Evolutionary conservation across 306 rosid species (phyloP).

Genomic region (Ammopiptanthus mongolicus): DNA sequence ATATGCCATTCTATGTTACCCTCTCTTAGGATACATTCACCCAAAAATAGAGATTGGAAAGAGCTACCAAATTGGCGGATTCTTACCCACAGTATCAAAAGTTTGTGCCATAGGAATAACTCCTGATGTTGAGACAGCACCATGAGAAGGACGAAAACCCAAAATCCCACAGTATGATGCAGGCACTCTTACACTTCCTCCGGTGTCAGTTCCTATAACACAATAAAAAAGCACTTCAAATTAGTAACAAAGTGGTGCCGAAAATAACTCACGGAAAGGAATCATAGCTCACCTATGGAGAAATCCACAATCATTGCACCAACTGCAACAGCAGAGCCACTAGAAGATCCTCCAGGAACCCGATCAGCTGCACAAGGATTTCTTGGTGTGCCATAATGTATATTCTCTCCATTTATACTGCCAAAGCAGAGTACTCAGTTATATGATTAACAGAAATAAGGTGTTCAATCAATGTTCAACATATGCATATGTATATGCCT

Average conservation of each 20-base stretch:
- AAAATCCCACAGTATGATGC: constrained; percentile 89
- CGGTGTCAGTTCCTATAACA: constrained; percentile 81
- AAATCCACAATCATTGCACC: constrained; percentile 83
- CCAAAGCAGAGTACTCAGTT: constrained; percentile 4
- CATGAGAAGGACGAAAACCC: constrained; percentile 91
- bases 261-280: constrained; percentile 14
- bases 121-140: constrained; percentile 53
- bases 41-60: not conserved
- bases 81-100: constrained; percentile 84
- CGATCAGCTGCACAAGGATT: constrained; percentile 47
- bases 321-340: constrained; percentile 71
- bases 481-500: constrained; percentile 4
- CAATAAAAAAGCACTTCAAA: not conserved
- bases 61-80: not conserved
- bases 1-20: not conserved
- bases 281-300: constrained; percentile 54
- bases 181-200: constrained; percentile 91
- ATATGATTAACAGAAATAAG: not conserved
- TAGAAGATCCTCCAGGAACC: constrained; percentile 55
- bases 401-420: constrained; percentile 49
- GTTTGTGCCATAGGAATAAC: constrained; percentile 89
- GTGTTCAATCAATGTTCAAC: not conserved
- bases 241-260: not conserved
- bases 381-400: constrained; percentile 48
- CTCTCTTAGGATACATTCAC: not conserved